phyloP scores from a whole-genome alignment of 306 rosid genomes.

The Boehmeria nivea region DNA sequence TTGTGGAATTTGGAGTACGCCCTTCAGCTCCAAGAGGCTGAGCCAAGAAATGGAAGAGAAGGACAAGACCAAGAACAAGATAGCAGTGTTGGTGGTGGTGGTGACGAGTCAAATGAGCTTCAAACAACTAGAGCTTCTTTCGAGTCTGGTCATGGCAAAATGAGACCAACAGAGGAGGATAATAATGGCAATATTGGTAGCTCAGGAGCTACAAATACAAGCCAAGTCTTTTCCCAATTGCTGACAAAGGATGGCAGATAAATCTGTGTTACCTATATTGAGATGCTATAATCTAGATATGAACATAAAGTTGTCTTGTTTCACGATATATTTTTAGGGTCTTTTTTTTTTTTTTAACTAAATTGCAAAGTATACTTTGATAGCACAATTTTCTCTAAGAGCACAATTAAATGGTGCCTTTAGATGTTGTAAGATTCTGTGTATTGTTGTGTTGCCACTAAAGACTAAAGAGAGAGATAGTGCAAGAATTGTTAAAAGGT shows the following conservation, averaged over 20 bases:
- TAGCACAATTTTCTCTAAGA: too few relatives aligned
- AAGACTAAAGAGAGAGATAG: too few relatives aligned
- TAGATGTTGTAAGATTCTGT: too few relatives aligned
- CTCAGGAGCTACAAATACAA: constrained; percentile 50
- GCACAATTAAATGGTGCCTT: too few relatives aligned
- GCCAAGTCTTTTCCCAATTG: constrained; percentile 83
- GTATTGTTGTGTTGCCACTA: too few relatives aligned
- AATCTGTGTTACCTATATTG: constrained; percentile 1
- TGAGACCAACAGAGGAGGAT: constrained; percentile 38
- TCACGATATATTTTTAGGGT: too few relatives aligned
- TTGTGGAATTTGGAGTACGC: constrained; percentile 91
- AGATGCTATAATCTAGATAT: too few relatives aligned
- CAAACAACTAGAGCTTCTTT: constrained; percentile 21
- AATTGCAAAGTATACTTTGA: too few relatives aligned
- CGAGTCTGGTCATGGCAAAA: constrained; percentile 31
- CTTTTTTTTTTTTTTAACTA: too few relatives aligned
- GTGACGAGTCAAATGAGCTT: constrained; percentile 13
- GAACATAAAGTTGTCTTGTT: too few relatives aligned
- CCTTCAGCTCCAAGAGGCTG: constrained; percentile 84
- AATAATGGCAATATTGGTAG: constrained; percentile 27
- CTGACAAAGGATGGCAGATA: constrained; percentile 86
- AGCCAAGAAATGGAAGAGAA: constrained; percentile 26
- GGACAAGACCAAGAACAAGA: constrained; percentile 1
- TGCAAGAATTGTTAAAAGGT: too few relatives aligned
- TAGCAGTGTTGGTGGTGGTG: neutral